Conservation (phyloP, 2,329 filamentous ascomycete genomes). For the Arthrocladium fulminans region DNA sequence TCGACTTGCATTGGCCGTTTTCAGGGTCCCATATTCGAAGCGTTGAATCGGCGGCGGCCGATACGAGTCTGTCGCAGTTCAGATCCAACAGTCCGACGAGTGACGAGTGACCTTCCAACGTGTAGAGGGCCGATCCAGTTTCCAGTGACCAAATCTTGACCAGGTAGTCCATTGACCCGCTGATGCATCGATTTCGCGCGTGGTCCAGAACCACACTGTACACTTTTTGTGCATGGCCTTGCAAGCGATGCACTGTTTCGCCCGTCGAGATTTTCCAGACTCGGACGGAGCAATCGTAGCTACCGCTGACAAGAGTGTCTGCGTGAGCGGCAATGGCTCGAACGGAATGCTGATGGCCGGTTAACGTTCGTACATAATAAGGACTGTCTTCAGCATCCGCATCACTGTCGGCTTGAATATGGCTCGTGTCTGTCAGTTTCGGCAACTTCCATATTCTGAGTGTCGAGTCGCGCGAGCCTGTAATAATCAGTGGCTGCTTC, state of each 20-base stretch:
- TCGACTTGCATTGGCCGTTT: conserved; percentile 79
- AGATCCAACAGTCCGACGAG: conserved; percentile 88
- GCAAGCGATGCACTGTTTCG: conserved; percentile 71
- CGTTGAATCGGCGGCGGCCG: conserved; percentile 89
- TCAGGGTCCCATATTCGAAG: conserved; percentile 96
- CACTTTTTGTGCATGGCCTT: conserved; percentile 84
- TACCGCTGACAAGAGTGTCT: conserved; percentile 93
- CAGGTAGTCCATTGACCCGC: conserved; percentile 94
- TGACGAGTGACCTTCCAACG: conserved; percentile 83
- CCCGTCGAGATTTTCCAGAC: conserved; percentile 98
- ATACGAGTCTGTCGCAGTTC: conserved; percentile 81
- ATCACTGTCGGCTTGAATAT: conserved; percentile 70
- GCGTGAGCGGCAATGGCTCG: conserved; percentile 90
- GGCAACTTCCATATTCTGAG: conserved; percentile 91
- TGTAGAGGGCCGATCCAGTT: conserved; percentile 75
- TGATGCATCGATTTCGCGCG: conserved; percentile 87
- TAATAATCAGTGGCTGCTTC: conserved; percentile 91
- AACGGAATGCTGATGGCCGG: conserved; percentile 85
- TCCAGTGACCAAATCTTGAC: conserved; percentile 97
- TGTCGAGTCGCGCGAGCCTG: conserved; percentile 88
- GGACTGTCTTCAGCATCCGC: conserved; percentile 71
- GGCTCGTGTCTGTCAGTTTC: conserved; percentile 63
- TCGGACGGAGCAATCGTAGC: conserved; percentile 88
- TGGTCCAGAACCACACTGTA: conserved; percentile 95
- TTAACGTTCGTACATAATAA: conserved; percentile 82